These are phyloP conservation scores for Irpex sp. DNA, from an alignment of 1,284 basidiomycete species.

Conservation along the genomic window DNA sequence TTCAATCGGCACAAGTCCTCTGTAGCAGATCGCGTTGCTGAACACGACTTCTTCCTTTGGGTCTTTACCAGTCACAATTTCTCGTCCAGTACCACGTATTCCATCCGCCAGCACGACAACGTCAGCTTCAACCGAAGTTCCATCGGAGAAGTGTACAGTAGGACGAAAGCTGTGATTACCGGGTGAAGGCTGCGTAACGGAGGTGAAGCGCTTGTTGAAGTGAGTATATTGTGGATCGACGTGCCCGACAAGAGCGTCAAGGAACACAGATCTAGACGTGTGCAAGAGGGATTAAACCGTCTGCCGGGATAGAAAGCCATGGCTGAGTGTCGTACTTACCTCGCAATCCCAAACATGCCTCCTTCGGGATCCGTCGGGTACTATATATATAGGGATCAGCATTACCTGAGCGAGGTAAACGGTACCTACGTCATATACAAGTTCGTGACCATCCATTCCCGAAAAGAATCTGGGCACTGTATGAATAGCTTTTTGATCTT, in stretches of 20 bases:
- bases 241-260: conserved; percentile 40
- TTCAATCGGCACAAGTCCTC: conserved; percentile 36
- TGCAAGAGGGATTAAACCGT: neutral
- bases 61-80: conserved; percentile 27
- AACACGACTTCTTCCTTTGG: conserved; percentile 28
- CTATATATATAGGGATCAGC: conserved; percentile 20
- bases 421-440: conserved; percentile 39
- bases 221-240: conserved; percentile 37
- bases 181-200: conserved; percentile 21
- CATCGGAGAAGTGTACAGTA: conserved; percentile 40
- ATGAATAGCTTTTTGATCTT: neutral
- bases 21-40: conserved; percentile 41
- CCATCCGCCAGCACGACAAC: conserved; percentile 49
- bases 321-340: conserved; percentile 16
- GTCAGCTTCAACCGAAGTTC: conserved; percentile 39
- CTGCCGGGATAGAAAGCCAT: neutral
- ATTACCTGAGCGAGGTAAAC: neutral
- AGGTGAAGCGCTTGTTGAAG: conserved; percentile 45
- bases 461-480: conserved; percentile 34
- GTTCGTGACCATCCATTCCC: conserved; percentile 37
- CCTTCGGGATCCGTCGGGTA: conserved; percentile 31
- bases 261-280: conserved; percentile 37
- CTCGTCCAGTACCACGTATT: conserved; percentile 40
- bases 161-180: conserved; percentile 20
- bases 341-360: conserved; percentile 24